These are phyloP conservation scores for Vigna radiata DNA, from an alignment of 306 rosid species.

Conservation along the genomic window DNA sequence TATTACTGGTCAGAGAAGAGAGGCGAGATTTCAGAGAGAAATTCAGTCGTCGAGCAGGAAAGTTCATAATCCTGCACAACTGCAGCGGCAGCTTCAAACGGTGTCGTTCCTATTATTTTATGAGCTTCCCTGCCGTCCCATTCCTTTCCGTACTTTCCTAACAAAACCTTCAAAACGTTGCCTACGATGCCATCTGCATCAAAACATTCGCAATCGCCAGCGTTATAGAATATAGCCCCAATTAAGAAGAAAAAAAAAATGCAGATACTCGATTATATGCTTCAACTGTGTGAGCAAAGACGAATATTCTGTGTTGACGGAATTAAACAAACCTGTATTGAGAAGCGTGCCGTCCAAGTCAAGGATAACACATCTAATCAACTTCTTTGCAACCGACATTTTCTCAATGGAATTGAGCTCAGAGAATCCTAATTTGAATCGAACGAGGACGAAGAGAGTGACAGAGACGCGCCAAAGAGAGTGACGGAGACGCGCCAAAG, in stretches of 20 bases:
- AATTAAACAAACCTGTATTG: constrained; percentile 63
- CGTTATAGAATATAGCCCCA: constrained; percentile 6
- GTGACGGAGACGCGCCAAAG: background rate
- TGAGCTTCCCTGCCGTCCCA: constrained; percentile 95
- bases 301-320: background rate
- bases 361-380: constrained; percentile 69
- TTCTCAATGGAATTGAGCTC: constrained; percentile 14
- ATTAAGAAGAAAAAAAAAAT: background rate
- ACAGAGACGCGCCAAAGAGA: background rate
- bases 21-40: constrained; percentile 70
- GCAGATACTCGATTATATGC: background rate
- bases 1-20: constrained; percentile 70
- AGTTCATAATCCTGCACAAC: constrained; percentile 80
- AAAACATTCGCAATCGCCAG: constrained; percentile 32
- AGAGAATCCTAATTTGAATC: background rate
- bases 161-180: constrained; percentile 61
- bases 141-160: constrained; percentile 72
- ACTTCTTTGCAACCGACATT: constrained; percentile 57
- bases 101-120: constrained; percentile 69
- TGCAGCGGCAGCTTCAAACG: constrained; percentile 71
- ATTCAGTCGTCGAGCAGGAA: constrained; percentile 71
- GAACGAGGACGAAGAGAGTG: background rate
- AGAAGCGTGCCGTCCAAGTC: constrained; percentile 94
- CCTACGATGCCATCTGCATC: constrained; percentile 72
- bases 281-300: constrained; percentile 19